Conservation (phyloP, 176 grass and related monocot genomes). For the Carex kokanica region DNA sequence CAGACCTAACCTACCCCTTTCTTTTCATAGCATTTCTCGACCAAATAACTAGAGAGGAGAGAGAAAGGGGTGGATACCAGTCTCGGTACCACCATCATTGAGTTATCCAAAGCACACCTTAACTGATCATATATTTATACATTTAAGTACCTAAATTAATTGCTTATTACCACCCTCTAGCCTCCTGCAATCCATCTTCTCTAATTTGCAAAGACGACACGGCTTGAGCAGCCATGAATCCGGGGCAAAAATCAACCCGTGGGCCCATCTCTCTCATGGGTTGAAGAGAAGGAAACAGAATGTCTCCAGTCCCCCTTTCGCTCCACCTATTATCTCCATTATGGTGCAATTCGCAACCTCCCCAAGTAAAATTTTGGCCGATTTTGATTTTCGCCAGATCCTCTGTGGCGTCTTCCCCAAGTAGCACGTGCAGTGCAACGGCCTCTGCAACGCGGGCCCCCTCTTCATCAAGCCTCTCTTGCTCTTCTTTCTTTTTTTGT, state of each 20-base stretch:
- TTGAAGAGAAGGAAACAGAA: slow-evolving; percentile 39
- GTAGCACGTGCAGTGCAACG: slow-evolving; percentile 89
- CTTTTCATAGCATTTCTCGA: not conserved
- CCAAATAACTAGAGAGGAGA: not conserved
- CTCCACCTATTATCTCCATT: slow-evolving; percentile 37
- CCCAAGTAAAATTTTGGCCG: too few species aligned
- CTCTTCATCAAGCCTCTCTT: slow-evolving; percentile 90
- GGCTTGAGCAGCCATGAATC: slow-evolving; percentile 68
- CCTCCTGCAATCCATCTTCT: slow-evolving; percentile 41
- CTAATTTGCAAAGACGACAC: slow-evolving; percentile 72
- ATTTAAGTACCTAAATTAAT: not conserved
- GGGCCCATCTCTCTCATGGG: slow-evolving; percentile 40
- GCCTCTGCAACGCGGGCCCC: slow-evolving; percentile 90
- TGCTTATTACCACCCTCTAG: not conserved
- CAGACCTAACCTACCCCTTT: not conserved
- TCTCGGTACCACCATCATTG: slow-evolving; percentile 15
- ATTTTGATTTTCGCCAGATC: not conserved
- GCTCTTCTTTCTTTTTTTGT: slow-evolving; percentile 73
- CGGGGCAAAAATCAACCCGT: slow-evolving; percentile 52
- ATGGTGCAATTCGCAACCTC: too few species aligned
- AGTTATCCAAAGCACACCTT: slow-evolving; percentile 1
- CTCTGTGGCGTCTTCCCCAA: slow-evolving; percentile 75
- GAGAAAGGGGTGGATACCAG: not conserved
- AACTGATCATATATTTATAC: not conserved
- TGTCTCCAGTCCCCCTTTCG: slow-evolving; percentile 36